Conservation (phyloP, 352 stramenopile genomes). For the Globisporangium sylvaticum region DNA sequence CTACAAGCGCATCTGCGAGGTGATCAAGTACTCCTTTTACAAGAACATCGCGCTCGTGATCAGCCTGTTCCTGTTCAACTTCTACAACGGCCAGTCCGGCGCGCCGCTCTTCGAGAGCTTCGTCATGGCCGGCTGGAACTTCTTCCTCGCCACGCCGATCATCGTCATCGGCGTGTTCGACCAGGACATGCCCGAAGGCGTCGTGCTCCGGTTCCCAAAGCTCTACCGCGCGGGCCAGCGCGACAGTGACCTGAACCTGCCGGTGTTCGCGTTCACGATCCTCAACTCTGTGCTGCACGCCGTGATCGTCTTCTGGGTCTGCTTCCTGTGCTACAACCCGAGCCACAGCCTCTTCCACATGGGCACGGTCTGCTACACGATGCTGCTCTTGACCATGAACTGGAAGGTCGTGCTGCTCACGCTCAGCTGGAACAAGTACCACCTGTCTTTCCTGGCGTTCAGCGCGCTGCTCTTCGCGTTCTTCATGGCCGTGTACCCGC, state of each 20-base stretch:
- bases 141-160: slow-evolving; percentile 91
- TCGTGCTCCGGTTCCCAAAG: slow-evolving; percentile 47
- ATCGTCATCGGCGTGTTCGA: slow-evolving; percentile 75
- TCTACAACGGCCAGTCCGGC: slow-evolving; percentile 92
- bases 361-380: slow-evolving; percentile 65
- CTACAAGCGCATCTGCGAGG: slow-evolving; percentile 93
- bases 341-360: slow-evolving; percentile 40
- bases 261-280: slow-evolving; percentile 49
- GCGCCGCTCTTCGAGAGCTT: slow-evolving; percentile 76
- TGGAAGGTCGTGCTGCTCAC: slow-evolving; percentile 64
- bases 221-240: slow-evolving; percentile 44
- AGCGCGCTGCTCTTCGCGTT: slow-evolving; percentile 56
- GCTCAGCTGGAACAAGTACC: slow-evolving; percentile 64
- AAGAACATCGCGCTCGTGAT: slow-evolving; percentile 97
- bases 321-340: slow-evolving; percentile 34
- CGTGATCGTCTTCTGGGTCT: slow-evolving; percentile 52
- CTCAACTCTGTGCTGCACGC: slow-evolving; percentile 46
- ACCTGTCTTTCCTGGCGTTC: slow-evolving; percentile 45
- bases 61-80: slow-evolving; percentile 89
- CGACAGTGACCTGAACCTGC: slow-evolving; percentile 64
- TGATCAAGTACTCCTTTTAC: slow-evolving; percentile 98
- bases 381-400: slow-evolving; percentile 64
- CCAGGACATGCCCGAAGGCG: slow-evolving; percentile 49
- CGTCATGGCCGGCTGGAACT: slow-evolving; percentile 76
- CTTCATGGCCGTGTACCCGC: slow-evolving; percentile 61